Evolutionary conservation across 371 early-diverging fungal species (phyloP).

Genomic region (Mortierella sp.): DNA sequence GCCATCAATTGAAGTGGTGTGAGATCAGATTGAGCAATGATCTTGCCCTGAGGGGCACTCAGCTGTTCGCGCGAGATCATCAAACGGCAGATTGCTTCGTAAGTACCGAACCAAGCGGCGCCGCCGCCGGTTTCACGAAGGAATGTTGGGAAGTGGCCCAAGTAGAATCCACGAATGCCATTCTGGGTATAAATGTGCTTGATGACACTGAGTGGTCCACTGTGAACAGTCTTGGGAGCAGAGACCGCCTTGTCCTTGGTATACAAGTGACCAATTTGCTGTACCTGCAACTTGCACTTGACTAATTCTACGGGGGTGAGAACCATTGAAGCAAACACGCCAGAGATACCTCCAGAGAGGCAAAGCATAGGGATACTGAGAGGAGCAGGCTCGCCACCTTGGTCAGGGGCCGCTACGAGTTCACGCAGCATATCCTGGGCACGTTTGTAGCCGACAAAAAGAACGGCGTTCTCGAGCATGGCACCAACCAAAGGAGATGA

Average conservation of each 20-base stretch:
- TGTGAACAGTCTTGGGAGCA: conserved; percentile 53
- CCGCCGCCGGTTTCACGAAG: conserved; percentile 94
- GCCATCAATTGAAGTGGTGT: conserved; percentile 78
- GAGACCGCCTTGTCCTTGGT: conserved; percentile 27
- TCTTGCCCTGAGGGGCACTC: conserved; percentile 29
- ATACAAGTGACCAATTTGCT: conserved; percentile 68
- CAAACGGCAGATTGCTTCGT: conserved; percentile 81
- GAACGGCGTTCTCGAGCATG: conserved; percentile 93
- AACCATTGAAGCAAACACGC: conserved; percentile 87
- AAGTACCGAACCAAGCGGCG: conserved; percentile 96
- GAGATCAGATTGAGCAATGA: conserved; percentile 69
- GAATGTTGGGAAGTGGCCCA: conserved; percentile 91
- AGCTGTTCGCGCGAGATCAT: conserved; percentile 65
- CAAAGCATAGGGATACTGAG: conserved; percentile 80
- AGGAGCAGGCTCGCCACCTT: conserved; percentile 45
- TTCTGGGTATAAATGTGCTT: conserved; percentile 73
- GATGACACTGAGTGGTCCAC: conserved; percentile 84
- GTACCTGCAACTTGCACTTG: conserved; percentile 96
- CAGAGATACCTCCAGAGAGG: conserved; percentile 88
- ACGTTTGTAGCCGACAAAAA: conserved; percentile 91
- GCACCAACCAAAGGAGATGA: conserved; percentile 93
- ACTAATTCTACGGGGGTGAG: conserved; percentile 96
- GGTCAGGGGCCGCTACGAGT: conserved; percentile 32
- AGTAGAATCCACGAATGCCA: conserved; percentile 88
- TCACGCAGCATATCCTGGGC: conserved; percentile 79